Percentiles rank a stretch among this genome's conserved stretches.
Evolutionary conservation across 1,139 yeast species (phyloP).

Genomic region (Blastobotrys capitulatus): DNA sequence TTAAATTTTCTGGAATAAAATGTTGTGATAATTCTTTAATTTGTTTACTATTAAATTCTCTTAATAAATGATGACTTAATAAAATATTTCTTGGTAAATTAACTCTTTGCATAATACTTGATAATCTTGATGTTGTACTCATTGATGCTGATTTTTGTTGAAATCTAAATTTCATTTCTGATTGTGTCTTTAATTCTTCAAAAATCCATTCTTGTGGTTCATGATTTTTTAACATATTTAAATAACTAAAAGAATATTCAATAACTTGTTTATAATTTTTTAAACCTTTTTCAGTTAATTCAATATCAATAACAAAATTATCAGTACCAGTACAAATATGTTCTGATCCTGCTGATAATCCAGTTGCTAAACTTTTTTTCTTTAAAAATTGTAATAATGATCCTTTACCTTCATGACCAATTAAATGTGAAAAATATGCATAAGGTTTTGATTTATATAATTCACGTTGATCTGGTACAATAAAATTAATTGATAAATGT

Average conservation of each 20-base stretch:
- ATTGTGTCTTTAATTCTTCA: conserved; percentile 44
- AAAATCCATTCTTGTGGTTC: conserved; percentile 58
- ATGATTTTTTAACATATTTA: conserved; percentile 48
- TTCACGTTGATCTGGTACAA: conserved; percentile 64
- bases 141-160: conserved; percentile 62
- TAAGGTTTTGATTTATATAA: conserved; percentile 67
- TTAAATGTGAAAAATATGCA: conserved; percentile 65
- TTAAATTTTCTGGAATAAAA: conserved; percentile 55
- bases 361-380: conserved; percentile 71
- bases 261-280: conserved; percentile 56
- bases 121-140: conserved; percentile 49
- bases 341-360: conserved; percentile 68
- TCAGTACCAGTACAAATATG: conserved; percentile 67
- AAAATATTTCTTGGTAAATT: conserved; percentile 59
- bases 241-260: conserved; percentile 60
- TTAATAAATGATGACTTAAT: conserved; percentile 52
- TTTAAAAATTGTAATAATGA: conserved; percentile 69
- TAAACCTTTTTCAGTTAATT: conserved; percentile 70
- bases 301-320: conserved; percentile 60
- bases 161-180: conserved; percentile 53
- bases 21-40: conserved; percentile 48
- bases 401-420: conserved; percentile 92
- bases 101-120: conserved; percentile 45
- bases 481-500: conserved; percentile 60
- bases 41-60: conserved; percentile 52